These are phyloP conservation scores for Apophysomyces trapeziformis DNA, from an alignment of 371 early-diverging fungal species.

Conservation along the genomic window DNA sequence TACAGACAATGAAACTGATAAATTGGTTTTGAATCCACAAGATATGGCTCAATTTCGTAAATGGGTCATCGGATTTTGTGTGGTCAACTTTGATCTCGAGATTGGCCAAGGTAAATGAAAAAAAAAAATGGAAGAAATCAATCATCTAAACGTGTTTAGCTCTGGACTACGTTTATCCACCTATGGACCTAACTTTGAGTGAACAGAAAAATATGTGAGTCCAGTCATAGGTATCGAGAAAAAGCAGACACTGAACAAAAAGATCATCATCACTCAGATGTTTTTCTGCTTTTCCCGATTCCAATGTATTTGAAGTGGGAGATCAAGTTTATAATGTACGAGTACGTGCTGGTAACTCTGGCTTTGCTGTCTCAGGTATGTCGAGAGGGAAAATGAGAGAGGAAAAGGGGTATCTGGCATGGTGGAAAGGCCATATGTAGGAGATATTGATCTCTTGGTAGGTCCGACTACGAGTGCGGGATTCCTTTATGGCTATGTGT, in stretches of 20 bases:
- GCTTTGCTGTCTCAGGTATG: conserved; percentile 65
- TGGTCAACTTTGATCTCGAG: conserved; percentile 95
- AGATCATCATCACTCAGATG: conserved; percentile 50
- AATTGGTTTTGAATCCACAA: conserved; percentile 36
- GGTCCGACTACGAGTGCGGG: conserved; percentile 73
- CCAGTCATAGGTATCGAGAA: background rate
- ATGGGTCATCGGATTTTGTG: conserved; percentile 89
- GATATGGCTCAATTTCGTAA: conserved; percentile 65
- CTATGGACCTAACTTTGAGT: conserved; percentile 68
- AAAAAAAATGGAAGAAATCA: conserved; percentile 6
- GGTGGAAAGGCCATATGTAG: background rate
- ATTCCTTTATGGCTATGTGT: conserved; percentile 90
- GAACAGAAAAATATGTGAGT: conserved; percentile 86
- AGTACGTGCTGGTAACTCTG: conserved; percentile 70
- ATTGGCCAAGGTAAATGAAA: conserved; percentile 77
- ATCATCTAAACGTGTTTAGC: conserved; percentile 47
- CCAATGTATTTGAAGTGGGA: conserved; percentile 89
- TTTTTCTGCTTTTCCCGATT: conserved; percentile 96
- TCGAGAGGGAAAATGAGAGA: background rate
- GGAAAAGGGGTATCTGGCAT: background rate
- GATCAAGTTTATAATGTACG: conserved; percentile 92
- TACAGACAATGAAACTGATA: conserved; percentile 33
- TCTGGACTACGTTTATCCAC: conserved; percentile 85
- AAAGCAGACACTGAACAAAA: conserved; percentile 1
- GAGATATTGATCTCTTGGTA: conserved; percentile 22